phyloP scores from a whole-genome alignment of 805 yeast species.

The Clavispora vitiphila region DNA sequence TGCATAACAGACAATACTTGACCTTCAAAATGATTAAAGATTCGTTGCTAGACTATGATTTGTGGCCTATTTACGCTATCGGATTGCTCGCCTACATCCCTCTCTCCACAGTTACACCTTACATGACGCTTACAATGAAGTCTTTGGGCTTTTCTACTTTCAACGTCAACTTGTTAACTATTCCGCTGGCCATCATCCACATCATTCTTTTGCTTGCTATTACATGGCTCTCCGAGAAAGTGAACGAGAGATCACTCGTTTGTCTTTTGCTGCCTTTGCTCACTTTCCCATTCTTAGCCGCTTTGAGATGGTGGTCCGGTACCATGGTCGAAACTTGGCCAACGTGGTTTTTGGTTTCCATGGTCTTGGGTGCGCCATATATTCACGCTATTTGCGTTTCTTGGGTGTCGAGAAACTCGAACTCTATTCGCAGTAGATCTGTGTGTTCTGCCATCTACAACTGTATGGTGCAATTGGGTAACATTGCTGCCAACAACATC shows the following conservation, averaged over 20 bases:
- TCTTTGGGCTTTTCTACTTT: conserved; percentile 49
- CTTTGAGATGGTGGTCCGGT: conserved; percentile 38
- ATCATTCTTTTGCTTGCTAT: conserved; percentile 16
- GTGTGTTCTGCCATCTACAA: conserved; percentile 63
- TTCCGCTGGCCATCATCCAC: conserved; percentile 41
- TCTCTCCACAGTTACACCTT: conserved; percentile 19
- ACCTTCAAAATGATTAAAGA: conserved; percentile 33
- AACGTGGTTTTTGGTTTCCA: conserved; percentile 33
- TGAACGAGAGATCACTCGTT: conserved; percentile 20
- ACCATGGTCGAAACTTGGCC: conserved; percentile 38
- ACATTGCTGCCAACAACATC: conserved; percentile 50
- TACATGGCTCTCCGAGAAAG: conserved; percentile 20
- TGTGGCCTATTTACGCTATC: conserved; percentile 50
- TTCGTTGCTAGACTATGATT: conserved; percentile 44
- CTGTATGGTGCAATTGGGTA: conserved; percentile 57
- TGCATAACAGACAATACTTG: conserved; percentile 57
- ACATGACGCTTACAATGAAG: conserved; percentile 47
- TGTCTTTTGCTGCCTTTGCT: conserved; percentile 22
- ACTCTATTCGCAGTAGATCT: conserved; percentile 59
- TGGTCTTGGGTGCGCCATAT: conserved; percentile 41
- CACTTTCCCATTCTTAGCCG: conserved; percentile 24
- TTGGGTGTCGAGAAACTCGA: conserved; percentile 60
- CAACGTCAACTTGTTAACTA: conserved; percentile 46
- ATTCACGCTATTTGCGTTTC: conserved; percentile 53
- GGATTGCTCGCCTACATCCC: conserved; percentile 35